A percentile compares a stretch with the other conserved stretches of the same genome.
phyloP scores from a whole-genome alignment of 2,329 filamentous ascomycete genomes.

The Dendryphion nanum region DNA sequence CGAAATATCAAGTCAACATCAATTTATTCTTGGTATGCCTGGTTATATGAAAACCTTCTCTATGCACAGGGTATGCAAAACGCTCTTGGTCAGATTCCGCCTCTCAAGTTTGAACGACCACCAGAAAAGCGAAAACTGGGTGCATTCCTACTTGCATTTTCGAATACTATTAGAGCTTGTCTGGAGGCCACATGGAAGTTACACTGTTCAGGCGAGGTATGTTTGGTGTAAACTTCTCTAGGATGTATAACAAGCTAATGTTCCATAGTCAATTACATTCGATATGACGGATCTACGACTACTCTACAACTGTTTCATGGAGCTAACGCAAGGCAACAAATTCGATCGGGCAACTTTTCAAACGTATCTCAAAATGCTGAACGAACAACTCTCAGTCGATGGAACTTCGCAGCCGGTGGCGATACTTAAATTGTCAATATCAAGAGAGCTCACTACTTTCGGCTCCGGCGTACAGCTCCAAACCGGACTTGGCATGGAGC shows the following conservation, averaged over 20 bases:
- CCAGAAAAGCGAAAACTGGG: constrained; percentile 37
- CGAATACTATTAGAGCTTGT: constrained; percentile 17
- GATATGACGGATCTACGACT: constrained; percentile 21
- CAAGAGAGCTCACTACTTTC: constrained; percentile 49
- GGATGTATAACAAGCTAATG: no score
- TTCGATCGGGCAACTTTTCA: constrained; percentile 57
- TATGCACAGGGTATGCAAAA: constrained; percentile 32
- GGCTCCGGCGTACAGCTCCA: constrained; percentile 68
- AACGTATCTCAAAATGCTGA: constrained; percentile 47
- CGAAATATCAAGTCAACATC: constrained; percentile 8
- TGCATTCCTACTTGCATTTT: constrained; percentile 26
- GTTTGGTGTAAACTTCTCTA: not conserved
- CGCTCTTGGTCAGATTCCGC: constrained; percentile 24
- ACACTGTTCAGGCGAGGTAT: not conserved
- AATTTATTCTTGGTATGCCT: constrained; percentile 15
- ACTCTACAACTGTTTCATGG: constrained; percentile 52
- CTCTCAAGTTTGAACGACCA: constrained; percentile 31
- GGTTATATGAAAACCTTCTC: constrained; percentile 27
- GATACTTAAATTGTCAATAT: constrained; percentile 23
- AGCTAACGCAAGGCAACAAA: constrained; percentile 38
- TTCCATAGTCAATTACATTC: no score
- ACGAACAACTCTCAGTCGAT: constrained; percentile 1
- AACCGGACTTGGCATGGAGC: constrained; percentile 77
- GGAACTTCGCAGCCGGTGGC: constrained; percentile 15
- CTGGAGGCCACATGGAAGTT: constrained; percentile 1